Conservation (phyloP, 164 flowering plant genomes). For the Chimonanthus praecox region DNA sequence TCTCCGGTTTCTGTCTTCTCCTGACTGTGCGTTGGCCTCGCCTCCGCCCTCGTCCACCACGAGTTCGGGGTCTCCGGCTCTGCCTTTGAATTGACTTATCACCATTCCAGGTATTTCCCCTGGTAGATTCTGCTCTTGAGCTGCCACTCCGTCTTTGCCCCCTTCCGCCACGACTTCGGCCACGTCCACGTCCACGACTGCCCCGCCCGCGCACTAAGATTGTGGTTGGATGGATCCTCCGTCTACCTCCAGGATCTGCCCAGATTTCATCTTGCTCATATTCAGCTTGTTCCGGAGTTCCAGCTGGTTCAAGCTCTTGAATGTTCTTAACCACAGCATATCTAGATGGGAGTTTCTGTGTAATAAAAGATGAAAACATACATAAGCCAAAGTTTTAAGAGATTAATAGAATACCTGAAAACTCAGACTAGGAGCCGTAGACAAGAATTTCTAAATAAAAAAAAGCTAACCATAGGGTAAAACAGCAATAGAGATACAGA, state of each 20-base stretch:
- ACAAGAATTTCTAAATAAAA: no score
- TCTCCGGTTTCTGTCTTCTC: constrained; percentile 35
- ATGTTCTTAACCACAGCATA: constrained; percentile 32
- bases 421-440: no score
- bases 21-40: constrained; percentile 49
- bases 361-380: not conserved
- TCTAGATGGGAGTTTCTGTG: constrained; percentile 40
- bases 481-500: no score
- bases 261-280: constrained; percentile 34
- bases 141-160: constrained; percentile 34
- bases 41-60: constrained; percentile 53
- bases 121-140: constrained; percentile 29
- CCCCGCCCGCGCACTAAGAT: constrained; percentile 38
- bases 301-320: constrained; percentile 25
- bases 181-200: constrained; percentile 28
- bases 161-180: constrained; percentile 42
- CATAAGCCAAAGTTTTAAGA: not conserved
- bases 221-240: not conserved
- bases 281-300: constrained; percentile 23
- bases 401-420: no score
- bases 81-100: constrained; percentile 24
- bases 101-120: constrained; percentile 16
- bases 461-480: no score
- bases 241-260: constrained; percentile 30
- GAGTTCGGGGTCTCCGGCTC: constrained; percentile 42